Percentiles rank a stretch among this genome's conserved stretches.
phyloP scores from a whole-genome alignment of 2,329 filamentous ascomycete genomes.

The Ceratocystis variospora region DNA sequence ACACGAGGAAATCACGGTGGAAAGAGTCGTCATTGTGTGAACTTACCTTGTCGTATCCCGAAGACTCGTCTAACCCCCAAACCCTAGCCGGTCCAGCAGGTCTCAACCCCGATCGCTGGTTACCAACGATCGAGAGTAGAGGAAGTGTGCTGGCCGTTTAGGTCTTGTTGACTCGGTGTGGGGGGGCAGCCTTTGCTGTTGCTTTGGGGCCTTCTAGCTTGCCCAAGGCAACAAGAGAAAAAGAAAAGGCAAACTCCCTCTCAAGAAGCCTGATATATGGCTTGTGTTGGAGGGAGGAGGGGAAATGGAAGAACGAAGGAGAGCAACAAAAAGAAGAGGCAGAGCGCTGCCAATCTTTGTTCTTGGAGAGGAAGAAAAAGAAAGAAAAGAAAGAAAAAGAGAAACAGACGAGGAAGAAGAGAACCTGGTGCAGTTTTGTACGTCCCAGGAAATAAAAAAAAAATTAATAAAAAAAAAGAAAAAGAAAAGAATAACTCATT shows the following conservation, averaged over 20 bases:
- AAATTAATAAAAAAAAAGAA: constrained; percentile 2
- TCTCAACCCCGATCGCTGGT: constrained; percentile 1
- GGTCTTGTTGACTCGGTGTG: neutral
- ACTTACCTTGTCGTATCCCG: neutral
- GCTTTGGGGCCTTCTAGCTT: neutral
- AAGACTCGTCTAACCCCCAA: neutral
- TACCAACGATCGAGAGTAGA: constrained; percentile 3
- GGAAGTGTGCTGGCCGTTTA: constrained; percentile 8
- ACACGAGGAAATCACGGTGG: neutral
- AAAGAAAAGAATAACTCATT: neutral
- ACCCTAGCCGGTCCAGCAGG: constrained; percentile 12
- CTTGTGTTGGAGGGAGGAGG: neutral
- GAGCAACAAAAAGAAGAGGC: constrained; percentile 20
- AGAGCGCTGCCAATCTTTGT: constrained; percentile 15
- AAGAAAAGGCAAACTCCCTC: neutral
- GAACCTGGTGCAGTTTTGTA: constrained; percentile 4
- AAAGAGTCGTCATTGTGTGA: neutral
- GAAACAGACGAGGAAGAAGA: neutral
- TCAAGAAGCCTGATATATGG: neutral
- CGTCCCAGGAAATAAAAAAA: neutral
- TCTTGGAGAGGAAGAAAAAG: neutral
- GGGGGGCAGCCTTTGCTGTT: constrained; percentile 20
- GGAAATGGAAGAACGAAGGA: constrained; percentile 19
- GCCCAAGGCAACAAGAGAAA: neutral
- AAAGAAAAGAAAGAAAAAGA: constrained; percentile 6